Conservation (phyloP, 2,329 filamentous ascomycete genomes). For the Bipolaris oryzae region DNA sequence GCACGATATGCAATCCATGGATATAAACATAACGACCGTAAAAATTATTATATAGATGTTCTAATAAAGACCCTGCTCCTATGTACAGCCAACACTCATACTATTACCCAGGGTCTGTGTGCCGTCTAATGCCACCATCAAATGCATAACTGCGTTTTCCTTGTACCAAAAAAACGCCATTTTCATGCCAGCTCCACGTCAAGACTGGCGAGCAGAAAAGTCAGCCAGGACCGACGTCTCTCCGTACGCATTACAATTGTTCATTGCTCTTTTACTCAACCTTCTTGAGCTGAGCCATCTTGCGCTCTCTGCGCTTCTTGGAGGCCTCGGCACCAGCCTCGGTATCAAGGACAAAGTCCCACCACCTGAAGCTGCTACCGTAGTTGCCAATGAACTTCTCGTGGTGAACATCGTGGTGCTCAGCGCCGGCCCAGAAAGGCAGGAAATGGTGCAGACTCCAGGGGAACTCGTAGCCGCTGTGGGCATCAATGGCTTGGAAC, state of each 20-base stretch:
- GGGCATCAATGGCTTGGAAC: constrained; percentile 96
- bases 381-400: constrained; percentile 99
- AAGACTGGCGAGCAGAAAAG: constrained; percentile 5
- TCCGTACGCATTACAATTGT: background rate
- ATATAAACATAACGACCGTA: constrained; percentile 30
- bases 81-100: constrained; percentile 28
- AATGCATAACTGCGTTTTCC: constrained; percentile 19
- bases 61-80: constrained; percentile 26
- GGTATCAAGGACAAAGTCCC: constrained; percentile 93
- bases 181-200: constrained; percentile 18
- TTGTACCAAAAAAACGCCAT: constrained; percentile 38
- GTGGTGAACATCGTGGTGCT: constrained; percentile 96
- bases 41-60: constrained; percentile 37
- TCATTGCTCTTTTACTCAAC: constrained; percentile 42
- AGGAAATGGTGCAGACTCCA: constrained; percentile 96
- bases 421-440: constrained; percentile 96
- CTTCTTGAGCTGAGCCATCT: constrained; percentile 66
- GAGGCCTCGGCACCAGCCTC: constrained; percentile 88
- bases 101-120: constrained; percentile 32
- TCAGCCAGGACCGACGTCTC: constrained; percentile 11
- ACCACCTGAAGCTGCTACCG: constrained; percentile 97
- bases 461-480: constrained; percentile 97
- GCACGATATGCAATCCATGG: background rate
- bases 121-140: constrained; percentile 23
- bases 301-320: constrained; percentile 81